Evolutionary conservation across 805 yeast genomes (phyloP).

Genomic region (Vanderwaltozyma polyspora): DNA sequence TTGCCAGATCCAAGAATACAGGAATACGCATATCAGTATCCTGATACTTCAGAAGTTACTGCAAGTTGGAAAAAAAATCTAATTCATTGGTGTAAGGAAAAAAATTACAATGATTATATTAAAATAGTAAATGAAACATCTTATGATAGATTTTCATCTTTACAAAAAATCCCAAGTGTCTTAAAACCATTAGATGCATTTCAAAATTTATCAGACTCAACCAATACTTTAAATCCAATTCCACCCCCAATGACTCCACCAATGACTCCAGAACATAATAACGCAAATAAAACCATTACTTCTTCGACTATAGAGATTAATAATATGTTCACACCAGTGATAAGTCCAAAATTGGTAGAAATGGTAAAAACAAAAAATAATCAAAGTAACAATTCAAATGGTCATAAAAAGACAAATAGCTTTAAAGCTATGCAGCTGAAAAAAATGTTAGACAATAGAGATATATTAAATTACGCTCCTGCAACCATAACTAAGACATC

Average conservation of each 20-base stretch:
- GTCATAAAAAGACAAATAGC: conserved; percentile 28
- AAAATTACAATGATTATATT: conserved; percentile 22
- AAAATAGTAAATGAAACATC: conserved; percentile 11
- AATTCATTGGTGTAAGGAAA: conserved; percentile 25
- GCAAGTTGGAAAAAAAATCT: conserved; percentile 25
- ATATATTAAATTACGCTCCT: conserved; percentile 8
- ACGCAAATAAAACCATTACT: neutral
- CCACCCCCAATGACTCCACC: conserved; percentile 25
- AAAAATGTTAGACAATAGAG: conserved; percentile 22
- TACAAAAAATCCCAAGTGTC: conserved; percentile 15
- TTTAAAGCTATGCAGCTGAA: conserved; percentile 28
- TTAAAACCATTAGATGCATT: conserved; percentile 23
- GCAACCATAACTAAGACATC: neutral
- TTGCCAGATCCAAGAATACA: conserved; percentile 23
- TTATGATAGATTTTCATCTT: conserved; percentile 3
- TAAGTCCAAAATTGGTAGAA: conserved; percentile 23
- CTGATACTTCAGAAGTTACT: conserved; percentile 26
- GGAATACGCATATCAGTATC: conserved; percentile 23
- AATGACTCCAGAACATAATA: conserved; percentile 14
- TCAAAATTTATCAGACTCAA: conserved; percentile 10
- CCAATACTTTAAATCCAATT: neutral
- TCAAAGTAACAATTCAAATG: neutral
- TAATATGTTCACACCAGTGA: conserved; percentile 14
- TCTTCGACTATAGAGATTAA: neutral
- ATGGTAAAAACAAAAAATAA: conserved; percentile 13